Percentiles rank a stretch among this genome's conserved stretches.
Evolutionary conservation across 192 early-diverging fungal genomes (phyloP).

Genomic region (Coemansia sp.): DNA sequence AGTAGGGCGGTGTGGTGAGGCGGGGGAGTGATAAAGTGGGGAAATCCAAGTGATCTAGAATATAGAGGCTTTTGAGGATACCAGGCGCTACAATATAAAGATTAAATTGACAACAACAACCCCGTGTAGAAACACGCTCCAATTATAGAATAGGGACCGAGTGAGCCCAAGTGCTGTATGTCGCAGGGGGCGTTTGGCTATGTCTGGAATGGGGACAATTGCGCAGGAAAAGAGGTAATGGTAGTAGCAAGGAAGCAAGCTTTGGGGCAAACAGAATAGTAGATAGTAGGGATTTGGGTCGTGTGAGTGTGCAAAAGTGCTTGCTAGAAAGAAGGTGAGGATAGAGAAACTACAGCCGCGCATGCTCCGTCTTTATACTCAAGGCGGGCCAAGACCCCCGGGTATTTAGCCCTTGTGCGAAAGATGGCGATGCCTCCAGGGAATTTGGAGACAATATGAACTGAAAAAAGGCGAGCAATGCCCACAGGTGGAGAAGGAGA

Average conservation of each 20-base stretch:
- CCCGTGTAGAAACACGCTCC: slow-evolving; percentile 1
- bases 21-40: not conserved
- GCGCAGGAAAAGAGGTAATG: slow-evolving; percentile 9
- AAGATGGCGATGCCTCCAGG: not conserved
- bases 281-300: not conserved
- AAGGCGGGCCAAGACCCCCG: slow-evolving; percentile 3
- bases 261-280: slow-evolving; percentile 4
- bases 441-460: not conserved
- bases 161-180: not conserved
- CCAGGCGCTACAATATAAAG: not conserved
- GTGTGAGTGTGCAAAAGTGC: not conserved
- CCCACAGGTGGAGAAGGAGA: not conserved
- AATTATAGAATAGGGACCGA: not conserved
- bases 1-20: not conserved
- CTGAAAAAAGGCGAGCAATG: not conserved
- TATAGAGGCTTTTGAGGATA: not conserved
- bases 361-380: slow-evolving; percentile 3
- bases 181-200: not conserved
- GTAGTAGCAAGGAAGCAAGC: not conserved
- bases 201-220: not conserved
- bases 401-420: slow-evolving; percentile 2
- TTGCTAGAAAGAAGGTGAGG: not conserved
- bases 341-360: not conserved
- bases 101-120: not conserved
- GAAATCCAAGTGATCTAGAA: not conserved